Evolutionary conservation across 352 stramenopile species (phyloP), one percentile per base, ranked within the genome.

Genomic region (Pythium scleroteichum): DNA sequence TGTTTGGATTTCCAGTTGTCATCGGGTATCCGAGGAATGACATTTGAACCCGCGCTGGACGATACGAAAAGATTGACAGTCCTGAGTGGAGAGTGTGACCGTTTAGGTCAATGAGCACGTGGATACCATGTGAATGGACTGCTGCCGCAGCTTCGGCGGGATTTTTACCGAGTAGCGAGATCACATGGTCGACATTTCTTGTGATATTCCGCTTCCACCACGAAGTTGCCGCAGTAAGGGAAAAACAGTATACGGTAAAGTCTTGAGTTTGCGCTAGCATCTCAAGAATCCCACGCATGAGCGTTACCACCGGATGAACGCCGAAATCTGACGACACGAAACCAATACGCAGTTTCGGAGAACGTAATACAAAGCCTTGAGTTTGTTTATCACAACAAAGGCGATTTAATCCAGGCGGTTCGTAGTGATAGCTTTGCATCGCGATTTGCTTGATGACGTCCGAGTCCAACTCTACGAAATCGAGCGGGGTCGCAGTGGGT

Each of bases 151-250:
- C 76, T 24, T 82, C 71, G 1, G 55, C 6, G 2, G 75, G 46
- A 47, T 88, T 78, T 45, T 87, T 88, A 2, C 82, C 75, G 1
- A 70, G 68, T 7, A 92, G 61, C 4, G 83, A 92, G 22, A 93
- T 62, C 73, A 90, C 86, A 44, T 78, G 72, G 45, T 88, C 76
- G 23, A 92, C 79, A 1, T 55, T 76, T 12, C 64, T 68, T 2
- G 82, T 90, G 55, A 94, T 93, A 59, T 96, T 96, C 6, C 69
- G 62, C 19, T 78, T 82, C 85, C 87, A 96, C 87, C 87, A 96
- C 3, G 82, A 93, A 14, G 69, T 65, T 1, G 64, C 57, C 16
- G 72, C 61, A 1, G 73, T 82, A 0, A 94, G 69, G 0, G 82
- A 75, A 62, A 94, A 96, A 59, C 82, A 91, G 55, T 82, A 93